A percentile compares a stretch with the other conserved stretches of the same genome.
Evolutionary conservation across 1,284 basidiomycete species (phyloP).

Genomic region (Irpex lacteus): DNA sequence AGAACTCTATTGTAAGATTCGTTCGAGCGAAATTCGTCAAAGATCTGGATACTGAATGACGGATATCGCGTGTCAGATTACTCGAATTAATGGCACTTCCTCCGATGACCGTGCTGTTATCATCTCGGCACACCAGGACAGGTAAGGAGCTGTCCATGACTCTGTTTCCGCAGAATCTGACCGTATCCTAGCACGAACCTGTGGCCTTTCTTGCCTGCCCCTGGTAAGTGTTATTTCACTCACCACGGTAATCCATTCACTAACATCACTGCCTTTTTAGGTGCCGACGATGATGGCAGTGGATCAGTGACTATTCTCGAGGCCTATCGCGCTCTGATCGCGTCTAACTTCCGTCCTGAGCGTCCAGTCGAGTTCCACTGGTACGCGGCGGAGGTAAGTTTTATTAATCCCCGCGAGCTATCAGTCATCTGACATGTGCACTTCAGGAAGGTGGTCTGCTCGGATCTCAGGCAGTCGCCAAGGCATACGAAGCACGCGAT

Average conservation of each 20-base stretch:
- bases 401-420: conserved; percentile 4
- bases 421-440: conserved; percentile 9
- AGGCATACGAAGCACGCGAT: conserved; percentile 63
- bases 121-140: conserved; percentile 89
- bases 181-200: conserved; percentile 63
- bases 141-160: conserved; percentile 34
- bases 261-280: conserved; percentile 22
- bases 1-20: conserved; percentile 78
- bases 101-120: conserved; percentile 61
- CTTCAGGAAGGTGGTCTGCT: conserved; percentile 88
- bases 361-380: conserved; percentile 92
- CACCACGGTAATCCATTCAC: conserved; percentile 2
- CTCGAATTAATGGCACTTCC: conserved; percentile 70
- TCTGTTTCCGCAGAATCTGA: conserved; percentile 10
- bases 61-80: conserved; percentile 44
- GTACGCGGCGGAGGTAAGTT: conserved; percentile 83
- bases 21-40: conserved; percentile 9
- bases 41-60: conserved; percentile 6
- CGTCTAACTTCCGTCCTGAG: conserved; percentile 74
- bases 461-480: conserved; percentile 89
- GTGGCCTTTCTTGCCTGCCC: conserved; percentile 87
- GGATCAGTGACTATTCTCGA: conserved; percentile 93
- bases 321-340: conserved; percentile 80
- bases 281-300: conserved; percentile 87
- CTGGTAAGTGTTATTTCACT: conserved; percentile 48